Conservation (phyloP, 1,284 basidiomycete genomes). For the Ustilago lituana region DNA sequence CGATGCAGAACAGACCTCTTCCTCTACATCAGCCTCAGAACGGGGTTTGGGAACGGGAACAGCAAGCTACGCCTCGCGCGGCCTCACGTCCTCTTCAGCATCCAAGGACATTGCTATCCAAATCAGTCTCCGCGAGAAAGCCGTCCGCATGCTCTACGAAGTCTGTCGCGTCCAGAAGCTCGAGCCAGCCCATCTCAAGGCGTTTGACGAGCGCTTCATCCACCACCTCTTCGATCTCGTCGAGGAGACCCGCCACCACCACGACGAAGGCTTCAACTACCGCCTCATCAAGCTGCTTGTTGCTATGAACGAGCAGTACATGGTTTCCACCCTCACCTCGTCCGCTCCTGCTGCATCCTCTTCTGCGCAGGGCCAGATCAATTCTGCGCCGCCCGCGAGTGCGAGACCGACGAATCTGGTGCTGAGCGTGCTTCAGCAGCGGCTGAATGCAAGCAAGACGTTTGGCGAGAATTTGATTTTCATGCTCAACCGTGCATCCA, state of each 20-base stretch:
- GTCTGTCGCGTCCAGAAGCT: conserved; percentile 61
- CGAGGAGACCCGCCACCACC: conserved; percentile 85
- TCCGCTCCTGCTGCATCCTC: conserved; percentile 65
- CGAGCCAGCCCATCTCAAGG: conserved; percentile 44
- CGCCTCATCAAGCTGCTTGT: conserved; percentile 54
- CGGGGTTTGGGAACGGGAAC: too few relatives aligned
- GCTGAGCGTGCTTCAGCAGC: conserved; percentile 81
- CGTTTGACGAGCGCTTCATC: conserved; percentile 80
- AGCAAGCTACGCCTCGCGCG: conserved; percentile 1
- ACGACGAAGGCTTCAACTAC: conserved; percentile 75
- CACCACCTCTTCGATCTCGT: conserved; percentile 92
- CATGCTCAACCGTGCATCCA: conserved; percentile 87
- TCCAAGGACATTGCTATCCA: conserved; percentile 44
- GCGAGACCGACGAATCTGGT: conserved; percentile 75
- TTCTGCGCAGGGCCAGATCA: conserved; percentile 16
- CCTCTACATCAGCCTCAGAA: not conserved
- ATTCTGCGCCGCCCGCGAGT: conserved; percentile 15
- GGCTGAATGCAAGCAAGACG: conserved; percentile 85
- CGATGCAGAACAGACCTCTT: not conserved
- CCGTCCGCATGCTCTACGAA: conserved; percentile 68
- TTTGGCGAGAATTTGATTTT: conserved; percentile 99
- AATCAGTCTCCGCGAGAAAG: conserved; percentile 58
- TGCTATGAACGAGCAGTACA: conserved; percentile 97
- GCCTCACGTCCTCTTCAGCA: conserved; percentile 22
- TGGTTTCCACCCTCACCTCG: conserved; percentile 76